These are phyloP conservation scores for Tetracladium maxilliforme DNA, from an alignment of 2,329 filamentous ascomycete genomes.

Conservation along the genomic window DNA sequence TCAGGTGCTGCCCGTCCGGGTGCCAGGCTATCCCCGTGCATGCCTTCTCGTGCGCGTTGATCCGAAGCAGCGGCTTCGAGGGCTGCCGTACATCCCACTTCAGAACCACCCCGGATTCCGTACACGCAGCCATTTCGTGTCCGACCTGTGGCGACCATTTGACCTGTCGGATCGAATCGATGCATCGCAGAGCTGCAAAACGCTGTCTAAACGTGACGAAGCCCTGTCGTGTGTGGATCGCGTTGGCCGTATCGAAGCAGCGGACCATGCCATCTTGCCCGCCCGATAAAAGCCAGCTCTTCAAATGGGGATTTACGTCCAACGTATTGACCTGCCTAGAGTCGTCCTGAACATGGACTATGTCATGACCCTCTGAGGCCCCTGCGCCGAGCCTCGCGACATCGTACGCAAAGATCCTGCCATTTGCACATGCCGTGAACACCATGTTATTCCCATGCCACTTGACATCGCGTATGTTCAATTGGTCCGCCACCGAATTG, in stretches of 20 bases:
- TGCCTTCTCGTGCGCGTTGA: constrained; percentile 45
- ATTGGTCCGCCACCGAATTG: constrained; percentile 30
- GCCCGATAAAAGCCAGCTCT: constrained; percentile 42
- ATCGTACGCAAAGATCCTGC: constrained; percentile 52
- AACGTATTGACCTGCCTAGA: constrained; percentile 48
- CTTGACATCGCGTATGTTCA: constrained; percentile 49
- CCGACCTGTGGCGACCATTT: constrained; percentile 49
- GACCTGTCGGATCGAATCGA: constrained; percentile 45
- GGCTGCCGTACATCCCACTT: constrained; percentile 50
- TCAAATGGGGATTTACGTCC: constrained; percentile 44
- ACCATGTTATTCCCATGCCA: constrained; percentile 38
- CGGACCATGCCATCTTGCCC: constrained; percentile 50
- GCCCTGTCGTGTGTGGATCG: too few species aligned
- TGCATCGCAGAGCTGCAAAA: too few species aligned
- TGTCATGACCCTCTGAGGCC: constrained; percentile 23
- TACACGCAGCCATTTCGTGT: constrained; percentile 48
- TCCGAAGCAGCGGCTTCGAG: constrained; percentile 35
- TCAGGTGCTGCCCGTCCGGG: constrained; percentile 49
- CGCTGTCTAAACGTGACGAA: too few species aligned
- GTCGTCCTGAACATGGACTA: constrained; percentile 46
- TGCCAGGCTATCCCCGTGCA: constrained; percentile 52
- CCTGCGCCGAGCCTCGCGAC: constrained; percentile 31
- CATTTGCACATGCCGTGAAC: constrained; percentile 48
- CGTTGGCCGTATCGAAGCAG: constrained; percentile 45
- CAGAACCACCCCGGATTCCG: constrained; percentile 43